Percentiles rank a stretch among this genome's conserved stretches.
These are phyloP conservation scores for Phialemonium atrogriseum DNA, from an alignment of 2,329 filamentous ascomycete species.

Conservation along the genomic window DNA sequence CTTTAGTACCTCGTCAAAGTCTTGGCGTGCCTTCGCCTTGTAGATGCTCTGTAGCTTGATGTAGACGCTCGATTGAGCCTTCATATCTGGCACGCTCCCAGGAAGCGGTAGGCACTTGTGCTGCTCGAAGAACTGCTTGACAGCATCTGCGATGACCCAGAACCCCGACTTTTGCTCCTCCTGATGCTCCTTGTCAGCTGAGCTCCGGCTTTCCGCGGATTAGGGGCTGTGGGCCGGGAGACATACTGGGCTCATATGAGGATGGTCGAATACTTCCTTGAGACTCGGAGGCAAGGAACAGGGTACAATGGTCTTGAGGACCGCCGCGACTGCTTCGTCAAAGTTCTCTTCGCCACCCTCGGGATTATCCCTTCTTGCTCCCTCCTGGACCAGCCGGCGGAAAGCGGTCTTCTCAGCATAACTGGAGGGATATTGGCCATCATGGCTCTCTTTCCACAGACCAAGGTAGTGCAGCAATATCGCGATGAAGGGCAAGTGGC, in stretches of 20 bases:
- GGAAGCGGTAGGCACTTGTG: conserved; percentile 73
- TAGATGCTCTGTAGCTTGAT: conserved; percentile 88
- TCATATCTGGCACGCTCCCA: conserved; percentile 93
- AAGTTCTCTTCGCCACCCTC: conserved; percentile 96
- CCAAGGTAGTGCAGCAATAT: conserved; percentile 77
- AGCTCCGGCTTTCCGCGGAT: conserved; percentile 6
- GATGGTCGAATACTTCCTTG: conserved; percentile 69
- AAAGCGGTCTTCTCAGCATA: conserved; percentile 88
- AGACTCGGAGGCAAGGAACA: conserved; percentile 61
- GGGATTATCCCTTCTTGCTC: conserved; percentile 61
- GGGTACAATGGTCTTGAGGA: conserved; percentile 74
- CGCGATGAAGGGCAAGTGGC: conserved; percentile 81
- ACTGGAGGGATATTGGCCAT: conserved; percentile 58
- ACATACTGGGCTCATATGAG: conserved; percentile 43
- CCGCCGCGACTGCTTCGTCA: conserved; percentile 80
- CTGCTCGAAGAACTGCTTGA: conserved; percentile 66
- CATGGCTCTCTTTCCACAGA: conserved; percentile 66
- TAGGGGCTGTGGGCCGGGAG: conserved; percentile 15
- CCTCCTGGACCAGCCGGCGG: conserved; percentile 57
- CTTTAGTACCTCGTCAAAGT: conserved; percentile 65
- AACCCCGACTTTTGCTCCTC: conserved; percentile 53
- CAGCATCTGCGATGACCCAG: conserved; percentile 80
- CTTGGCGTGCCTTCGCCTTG: conserved; percentile 75
- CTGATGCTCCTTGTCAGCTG: conserved; percentile 13
- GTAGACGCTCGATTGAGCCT: conserved; percentile 84